phyloP scores from a whole-genome alignment of 257 asterid species.

The Salvia miltiorrhiza region DNA sequence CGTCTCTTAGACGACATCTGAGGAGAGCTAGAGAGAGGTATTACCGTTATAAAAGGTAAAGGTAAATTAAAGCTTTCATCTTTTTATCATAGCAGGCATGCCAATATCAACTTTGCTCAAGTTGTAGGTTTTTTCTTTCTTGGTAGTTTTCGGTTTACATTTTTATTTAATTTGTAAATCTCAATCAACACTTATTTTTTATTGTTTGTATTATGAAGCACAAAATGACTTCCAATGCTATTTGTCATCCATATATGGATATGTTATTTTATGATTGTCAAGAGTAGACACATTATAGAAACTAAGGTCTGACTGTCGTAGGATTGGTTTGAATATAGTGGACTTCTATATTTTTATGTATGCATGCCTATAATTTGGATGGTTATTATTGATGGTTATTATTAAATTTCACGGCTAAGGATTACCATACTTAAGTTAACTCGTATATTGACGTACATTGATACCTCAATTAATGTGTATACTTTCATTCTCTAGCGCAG shows the following conservation, averaged over 20 bases:
- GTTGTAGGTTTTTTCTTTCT: neutral
- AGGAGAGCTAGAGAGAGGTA: slow-evolving; percentile 60
- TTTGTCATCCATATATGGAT: neutral
- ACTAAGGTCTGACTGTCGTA: no score
- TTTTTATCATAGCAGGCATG: neutral
- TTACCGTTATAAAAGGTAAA: slow-evolving; percentile 68
- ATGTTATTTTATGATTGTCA: neutral
- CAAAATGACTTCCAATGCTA: neutral
- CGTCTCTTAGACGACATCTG: slow-evolving; percentile 67
- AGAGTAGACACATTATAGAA: no score
- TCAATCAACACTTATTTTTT: neutral
- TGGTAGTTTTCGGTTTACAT: neutral
- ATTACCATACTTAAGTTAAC: neutral
- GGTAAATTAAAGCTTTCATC: slow-evolving; percentile 12
- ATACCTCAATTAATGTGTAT: slow-evolving; percentile 21
- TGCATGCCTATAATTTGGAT: neutral
- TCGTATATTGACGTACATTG: neutral
- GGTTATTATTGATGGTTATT: neutral
- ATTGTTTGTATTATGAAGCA: neutral
- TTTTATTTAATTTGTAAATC: neutral
- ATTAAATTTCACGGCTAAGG: neutral
- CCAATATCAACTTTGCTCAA: neutral
- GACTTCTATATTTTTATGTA: neutral
- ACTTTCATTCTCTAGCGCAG: slow-evolving; percentile 44
- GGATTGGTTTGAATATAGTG: neutral